These are phyloP conservation scores for Scleroderma citrinum DNA, from an alignment of 768 basidiomycete genomes.

Conservation along the genomic window DNA sequence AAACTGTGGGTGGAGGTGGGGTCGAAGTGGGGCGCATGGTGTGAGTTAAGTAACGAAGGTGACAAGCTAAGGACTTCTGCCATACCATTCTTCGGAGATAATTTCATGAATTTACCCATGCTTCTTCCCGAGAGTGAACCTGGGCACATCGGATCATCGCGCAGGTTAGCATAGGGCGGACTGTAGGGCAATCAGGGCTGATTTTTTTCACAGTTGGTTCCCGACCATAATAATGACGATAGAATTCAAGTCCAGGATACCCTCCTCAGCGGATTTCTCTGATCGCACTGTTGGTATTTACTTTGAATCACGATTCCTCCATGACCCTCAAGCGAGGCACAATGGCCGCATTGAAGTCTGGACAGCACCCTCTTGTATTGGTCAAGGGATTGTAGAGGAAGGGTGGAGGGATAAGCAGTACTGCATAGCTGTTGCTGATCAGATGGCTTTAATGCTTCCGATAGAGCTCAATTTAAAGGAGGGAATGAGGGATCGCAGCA, in stretches of 20 bases:
- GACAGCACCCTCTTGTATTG: slow-evolving; percentile 56
- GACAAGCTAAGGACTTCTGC: slow-evolving; percentile 44
- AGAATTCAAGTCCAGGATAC: slow-evolving; percentile 60
- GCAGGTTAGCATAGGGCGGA: slow-evolving; percentile 9
- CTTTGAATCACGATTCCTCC: slow-evolving; percentile 44
- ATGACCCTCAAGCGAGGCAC: slow-evolving; percentile 51
- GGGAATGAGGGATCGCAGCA: slow-evolving; percentile 11
- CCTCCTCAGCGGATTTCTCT: slow-evolving; percentile 35
- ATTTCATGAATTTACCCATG: slow-evolving; percentile 39
- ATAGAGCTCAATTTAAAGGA: slow-evolving; percentile 22
- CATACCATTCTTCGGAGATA: slow-evolving; percentile 54
- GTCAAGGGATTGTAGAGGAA: slow-evolving; percentile 34
- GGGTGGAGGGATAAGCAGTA: slow-evolving; percentile 60
- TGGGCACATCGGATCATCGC: slow-evolving; percentile 14
- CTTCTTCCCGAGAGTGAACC: slow-evolving; percentile 44
- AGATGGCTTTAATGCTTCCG: slow-evolving; percentile 49
- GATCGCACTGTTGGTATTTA: slow-evolving; percentile 54
- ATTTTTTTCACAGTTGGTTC: slow-evolving; percentile 41
- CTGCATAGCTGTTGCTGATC: slow-evolving; percentile 57
- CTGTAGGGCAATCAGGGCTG: neutral
- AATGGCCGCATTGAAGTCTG: slow-evolving; percentile 58
- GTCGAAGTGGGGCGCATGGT: slow-evolving; percentile 56
- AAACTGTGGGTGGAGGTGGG: slow-evolving; percentile 47
- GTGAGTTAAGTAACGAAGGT: slow-evolving; percentile 36
- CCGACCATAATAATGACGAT: slow-evolving; percentile 57